phyloP scores from a whole-genome alignment of 208 protist genomes.

The Trypanosomatidae sp. region DNA sequence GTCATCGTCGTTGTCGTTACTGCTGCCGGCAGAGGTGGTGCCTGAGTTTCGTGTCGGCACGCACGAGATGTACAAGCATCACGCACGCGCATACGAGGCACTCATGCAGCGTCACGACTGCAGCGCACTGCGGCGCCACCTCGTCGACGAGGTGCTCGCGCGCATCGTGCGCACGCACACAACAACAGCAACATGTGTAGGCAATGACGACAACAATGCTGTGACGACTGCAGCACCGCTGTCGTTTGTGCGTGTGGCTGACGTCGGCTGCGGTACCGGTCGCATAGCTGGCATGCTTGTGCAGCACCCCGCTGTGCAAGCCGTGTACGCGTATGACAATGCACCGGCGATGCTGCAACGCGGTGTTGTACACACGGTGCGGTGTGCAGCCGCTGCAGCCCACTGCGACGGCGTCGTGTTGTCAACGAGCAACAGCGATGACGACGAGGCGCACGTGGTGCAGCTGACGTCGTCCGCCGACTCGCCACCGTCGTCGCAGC shows the following conservation, averaged over 20 bases:
- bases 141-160: conserved; percentile 26
- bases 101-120: conserved; percentile 73
- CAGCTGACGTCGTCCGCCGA: too few species aligned
- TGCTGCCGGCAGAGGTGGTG: conserved; percentile 6
- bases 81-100: conserved; percentile 58
- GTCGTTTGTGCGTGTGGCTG: conserved; percentile 34
- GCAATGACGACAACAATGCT: neutral
- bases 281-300: conserved; percentile 43
- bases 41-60: conserved; percentile 70
- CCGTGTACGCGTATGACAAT: conserved; percentile 62
- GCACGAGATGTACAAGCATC: conserved; percentile 68
- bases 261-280: conserved; percentile 77
- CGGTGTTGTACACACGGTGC: conserved; percentile 39
- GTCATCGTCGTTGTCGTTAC: neutral
- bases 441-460: conserved; percentile 1
- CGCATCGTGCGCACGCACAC: conserved; percentile 5
- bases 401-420: neutral
- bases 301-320: conserved; percentile 23
- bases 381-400: conserved; percentile 7
- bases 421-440: neutral
- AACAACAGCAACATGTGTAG: neutral
- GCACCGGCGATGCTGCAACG: conserved; percentile 47
- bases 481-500: too few species aligned
- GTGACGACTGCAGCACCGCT: too few species aligned
- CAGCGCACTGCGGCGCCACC: conserved; percentile 13